Conservation (phyloP, 345 rosid species). For the Eucalyptus sp. region DNA sequence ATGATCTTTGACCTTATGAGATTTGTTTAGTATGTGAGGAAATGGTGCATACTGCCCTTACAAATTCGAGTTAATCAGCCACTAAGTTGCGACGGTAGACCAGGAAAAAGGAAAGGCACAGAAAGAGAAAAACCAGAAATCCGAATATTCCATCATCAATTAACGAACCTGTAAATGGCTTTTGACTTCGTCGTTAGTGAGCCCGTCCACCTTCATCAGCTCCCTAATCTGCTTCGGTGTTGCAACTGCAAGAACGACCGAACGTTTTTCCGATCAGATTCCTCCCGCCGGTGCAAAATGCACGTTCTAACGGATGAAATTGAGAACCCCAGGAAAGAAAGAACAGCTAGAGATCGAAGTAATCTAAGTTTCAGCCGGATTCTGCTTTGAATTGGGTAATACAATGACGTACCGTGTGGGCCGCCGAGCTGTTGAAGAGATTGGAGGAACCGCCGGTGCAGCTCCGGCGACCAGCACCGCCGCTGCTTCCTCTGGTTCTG, state of each 20-base stretch:
- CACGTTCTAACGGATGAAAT: not conserved
- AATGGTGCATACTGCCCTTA: not conserved
- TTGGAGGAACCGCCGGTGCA: slow-evolving; percentile 70
- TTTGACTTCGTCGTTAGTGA: slow-evolving; percentile 93
- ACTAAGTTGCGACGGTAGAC: not conserved
- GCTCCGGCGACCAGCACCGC: slow-evolving; percentile 94
- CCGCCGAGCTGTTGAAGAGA: slow-evolving; percentile 97
- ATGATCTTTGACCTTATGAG: not conserved
- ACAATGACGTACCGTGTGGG: slow-evolving; percentile 43
- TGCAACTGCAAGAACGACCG: slow-evolving; percentile 36
- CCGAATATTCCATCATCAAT: not conserved
- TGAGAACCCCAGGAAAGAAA: not conserved
- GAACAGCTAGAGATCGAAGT: not conserved
- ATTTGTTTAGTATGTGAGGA: not conserved
- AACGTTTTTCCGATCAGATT: not conserved
- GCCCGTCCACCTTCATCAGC: slow-evolving; percentile 92
- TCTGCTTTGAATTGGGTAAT: not conserved
- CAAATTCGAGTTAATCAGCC: not conserved
- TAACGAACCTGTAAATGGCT: slow-evolving; percentile 89
- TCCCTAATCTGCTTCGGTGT: slow-evolving; percentile 96
- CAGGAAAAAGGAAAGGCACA: not conserved
- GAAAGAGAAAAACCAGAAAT: not conserved
- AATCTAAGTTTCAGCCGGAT: not conserved
- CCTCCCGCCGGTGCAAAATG: not conserved
- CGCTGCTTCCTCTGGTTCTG: slow-evolving; percentile 60